Evolutionary conservation across 805 yeast species (phyloP).

Genomic region (Candida alai): DNA sequence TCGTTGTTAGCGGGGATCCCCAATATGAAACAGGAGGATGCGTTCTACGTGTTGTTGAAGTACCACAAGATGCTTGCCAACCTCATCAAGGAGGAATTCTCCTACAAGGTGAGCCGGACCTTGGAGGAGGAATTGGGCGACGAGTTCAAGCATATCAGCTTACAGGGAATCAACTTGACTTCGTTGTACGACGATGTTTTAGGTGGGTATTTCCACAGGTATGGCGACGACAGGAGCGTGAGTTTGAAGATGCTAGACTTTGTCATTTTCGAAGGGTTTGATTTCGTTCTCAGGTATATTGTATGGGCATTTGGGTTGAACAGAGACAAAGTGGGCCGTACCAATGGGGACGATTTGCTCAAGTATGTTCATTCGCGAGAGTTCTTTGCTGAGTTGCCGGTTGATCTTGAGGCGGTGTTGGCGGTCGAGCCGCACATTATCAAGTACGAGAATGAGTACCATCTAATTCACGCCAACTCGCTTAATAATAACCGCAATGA

Average conservation of each 20-base stretch:
- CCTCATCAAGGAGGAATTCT: conserved; percentile 30
- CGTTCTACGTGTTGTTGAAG: conserved; percentile 31
- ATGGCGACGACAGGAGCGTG: conserved; percentile 8
- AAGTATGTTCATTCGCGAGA: conserved; percentile 16
- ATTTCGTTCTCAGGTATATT: conserved; percentile 27
- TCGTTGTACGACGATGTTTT: conserved; percentile 17
- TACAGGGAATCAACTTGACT: conserved; percentile 33
- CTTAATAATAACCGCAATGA: conserved; percentile 36
- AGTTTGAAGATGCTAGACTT: conserved; percentile 27
- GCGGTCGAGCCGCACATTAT: conserved; percentile 22
- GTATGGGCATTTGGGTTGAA: conserved; percentile 19
- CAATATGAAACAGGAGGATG: conserved; percentile 21
- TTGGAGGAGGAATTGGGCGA: conserved; percentile 30
- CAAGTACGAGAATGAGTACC: conserved; percentile 36
- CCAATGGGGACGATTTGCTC: conserved; percentile 24
- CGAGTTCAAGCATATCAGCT: conserved; percentile 28
- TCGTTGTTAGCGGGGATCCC: conserved; percentile 10
- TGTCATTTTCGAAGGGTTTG: conserved; percentile 38
- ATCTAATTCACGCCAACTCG: conserved; percentile 35
- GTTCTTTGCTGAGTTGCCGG: conserved; percentile 11
- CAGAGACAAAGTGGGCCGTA: conserved; percentile 13
- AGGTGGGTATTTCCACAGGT: conserved; percentile 16
- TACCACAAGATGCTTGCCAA: conserved; percentile 23
- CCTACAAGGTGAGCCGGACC: conserved; percentile 32
- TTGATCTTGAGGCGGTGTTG: conserved; percentile 14